phyloP scores from a whole-genome alignment of 306 rosid species.

The Ormosia semicastrata region DNA sequence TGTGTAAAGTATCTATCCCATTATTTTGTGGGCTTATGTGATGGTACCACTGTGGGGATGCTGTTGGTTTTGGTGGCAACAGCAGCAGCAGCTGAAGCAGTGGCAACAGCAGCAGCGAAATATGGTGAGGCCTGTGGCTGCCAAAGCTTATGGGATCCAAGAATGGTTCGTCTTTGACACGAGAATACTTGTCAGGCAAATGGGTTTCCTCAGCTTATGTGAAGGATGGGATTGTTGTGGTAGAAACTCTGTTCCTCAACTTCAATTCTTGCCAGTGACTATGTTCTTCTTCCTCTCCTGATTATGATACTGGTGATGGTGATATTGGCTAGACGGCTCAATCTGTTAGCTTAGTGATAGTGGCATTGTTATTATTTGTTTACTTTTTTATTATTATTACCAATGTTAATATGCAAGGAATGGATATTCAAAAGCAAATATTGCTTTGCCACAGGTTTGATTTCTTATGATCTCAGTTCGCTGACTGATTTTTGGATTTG shows the following conservation, averaged over 20 bases:
- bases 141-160: constrained; percentile 23
- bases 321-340: constrained; percentile 96
- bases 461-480: constrained; percentile 32
- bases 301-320: constrained; percentile 50
- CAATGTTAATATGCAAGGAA: constrained; percentile 40
- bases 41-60: constrained; percentile 24
- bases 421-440: constrained; percentile 31
- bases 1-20: background rate
- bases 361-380: constrained; percentile 6
- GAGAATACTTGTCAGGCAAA: constrained; percentile 20
- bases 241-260: constrained; percentile 23
- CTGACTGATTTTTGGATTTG: constrained; percentile 23
- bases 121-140: constrained; percentile 28
- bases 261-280: constrained; percentile 28
- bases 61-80: constrained; percentile 21
- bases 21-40: background rate
- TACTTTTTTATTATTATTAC: background rate
- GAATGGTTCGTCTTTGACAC: constrained; percentile 21
- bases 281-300: constrained; percentile 32
- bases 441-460: constrained; percentile 20
- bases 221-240: constrained; percentile 23
- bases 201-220: constrained; percentile 24
- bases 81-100: background rate
- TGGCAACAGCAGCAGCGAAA: constrained; percentile 1
- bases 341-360: constrained; percentile 52